Evolutionary conservation across 176 grass and related monocot species (phyloP).

Genomic region (Saccharum spontaneum): DNA sequence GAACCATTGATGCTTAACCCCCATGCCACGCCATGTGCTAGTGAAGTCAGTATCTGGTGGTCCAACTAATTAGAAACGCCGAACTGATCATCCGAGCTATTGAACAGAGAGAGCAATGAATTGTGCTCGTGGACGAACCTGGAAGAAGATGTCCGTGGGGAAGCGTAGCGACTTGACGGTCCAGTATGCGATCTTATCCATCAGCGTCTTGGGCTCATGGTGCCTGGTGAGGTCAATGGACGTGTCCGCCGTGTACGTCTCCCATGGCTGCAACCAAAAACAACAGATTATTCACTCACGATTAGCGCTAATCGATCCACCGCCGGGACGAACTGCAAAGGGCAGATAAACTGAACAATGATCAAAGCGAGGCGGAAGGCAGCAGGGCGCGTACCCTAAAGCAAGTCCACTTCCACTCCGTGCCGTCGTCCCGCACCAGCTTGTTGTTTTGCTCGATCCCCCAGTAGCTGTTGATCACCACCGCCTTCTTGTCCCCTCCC

Average conservation of each 20-base stretch:
- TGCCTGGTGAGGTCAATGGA: slow-evolving; percentile 68
- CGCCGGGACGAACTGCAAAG: not conserved
- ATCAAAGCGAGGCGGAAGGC: not conserved
- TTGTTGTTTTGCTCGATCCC: slow-evolving; percentile 57
- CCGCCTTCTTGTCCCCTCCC: slow-evolving; percentile 48
- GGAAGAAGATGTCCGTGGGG: slow-evolving; percentile 76
- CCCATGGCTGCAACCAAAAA: slow-evolving; percentile 57
- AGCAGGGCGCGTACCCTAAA: slow-evolving; percentile 55
- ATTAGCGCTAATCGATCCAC: not conserved
- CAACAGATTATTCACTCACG: not conserved
- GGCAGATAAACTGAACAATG: not conserved
- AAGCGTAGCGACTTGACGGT: slow-evolving; percentile 73
- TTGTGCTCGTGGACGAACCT: slow-evolving; percentile 27
- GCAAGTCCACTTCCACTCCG: slow-evolving; percentile 82
- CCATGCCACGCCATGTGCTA: not conserved
- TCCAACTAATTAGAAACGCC: not conserved
- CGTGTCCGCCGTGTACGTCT: slow-evolving; percentile 66
- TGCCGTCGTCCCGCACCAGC: slow-evolving; percentile 67
- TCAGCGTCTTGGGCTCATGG: slow-evolving; percentile 57
- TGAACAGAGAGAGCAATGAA: not conserved
- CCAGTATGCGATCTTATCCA: slow-evolving; percentile 74
- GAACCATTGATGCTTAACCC: not conserved
- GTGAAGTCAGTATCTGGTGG: not conserved
- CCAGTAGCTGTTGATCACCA: slow-evolving; percentile 71
- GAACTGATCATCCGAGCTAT: not conserved